phyloP scores from a whole-genome alignment of 1,139 yeast genomes.

The Kazachstania sp. region DNA sequence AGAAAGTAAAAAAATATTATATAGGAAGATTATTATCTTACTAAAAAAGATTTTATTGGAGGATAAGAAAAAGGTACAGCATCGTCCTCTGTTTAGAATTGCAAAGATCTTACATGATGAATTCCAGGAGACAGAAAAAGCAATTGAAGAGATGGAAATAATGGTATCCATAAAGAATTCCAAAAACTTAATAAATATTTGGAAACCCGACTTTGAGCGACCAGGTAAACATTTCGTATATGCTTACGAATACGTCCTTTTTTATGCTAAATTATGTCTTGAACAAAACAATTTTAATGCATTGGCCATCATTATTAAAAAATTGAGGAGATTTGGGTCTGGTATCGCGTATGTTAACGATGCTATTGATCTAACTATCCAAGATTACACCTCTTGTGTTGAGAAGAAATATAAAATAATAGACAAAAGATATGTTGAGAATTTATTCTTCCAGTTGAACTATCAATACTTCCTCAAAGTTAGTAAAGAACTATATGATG shows the following conservation, averaged over 20 bases:
- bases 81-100: constrained; percentile 76
- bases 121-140: constrained; percentile 43
- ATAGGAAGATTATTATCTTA: constrained; percentile 31
- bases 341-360: constrained; percentile 43
- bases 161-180: constrained; percentile 60
- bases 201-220: constrained; percentile 89
- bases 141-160: constrained; percentile 55
- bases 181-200: constrained; percentile 70
- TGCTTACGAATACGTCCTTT: constrained; percentile 59
- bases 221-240: constrained; percentile 90
- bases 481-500: constrained; percentile 17
- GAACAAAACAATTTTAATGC: constrained; percentile 49
- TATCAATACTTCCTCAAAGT: constrained; percentile 19
- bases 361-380: constrained; percentile 23
- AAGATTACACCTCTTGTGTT: constrained; percentile 18
- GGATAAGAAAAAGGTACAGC: constrained; percentile 85
- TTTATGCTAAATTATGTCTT: constrained; percentile 51
- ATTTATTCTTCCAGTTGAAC: constrained; percentile 20
- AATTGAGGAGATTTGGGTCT: constrained; percentile 65
- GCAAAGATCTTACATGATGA: constrained; percentile 56
- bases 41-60: constrained; percentile 38
- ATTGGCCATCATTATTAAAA: constrained; percentile 54
- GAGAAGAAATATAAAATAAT: constrained; percentile 14
- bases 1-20: constrained; percentile 18
- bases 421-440: constrained; percentile 24